Evolutionary conservation across 1,139 yeast genomes (phyloP).

Genomic region (Yamadazyma oceani): DNA sequence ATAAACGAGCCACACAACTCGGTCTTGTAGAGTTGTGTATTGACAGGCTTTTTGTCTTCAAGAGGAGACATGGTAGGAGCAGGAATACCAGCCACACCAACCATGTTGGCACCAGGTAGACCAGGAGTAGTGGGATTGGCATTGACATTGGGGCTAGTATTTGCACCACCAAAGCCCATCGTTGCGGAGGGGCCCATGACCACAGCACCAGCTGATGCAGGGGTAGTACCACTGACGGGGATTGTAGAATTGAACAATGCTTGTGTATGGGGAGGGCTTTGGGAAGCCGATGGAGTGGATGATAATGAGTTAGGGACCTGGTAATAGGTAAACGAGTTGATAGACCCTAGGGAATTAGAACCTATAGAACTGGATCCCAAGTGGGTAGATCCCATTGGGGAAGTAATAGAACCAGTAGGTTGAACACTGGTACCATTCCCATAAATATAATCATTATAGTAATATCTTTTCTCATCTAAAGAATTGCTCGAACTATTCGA

Average conservation of each 20-base stretch:
- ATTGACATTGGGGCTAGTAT: background rate
- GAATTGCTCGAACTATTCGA: constrained; percentile 9
- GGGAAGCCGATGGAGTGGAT: no score
- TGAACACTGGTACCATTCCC: no score
- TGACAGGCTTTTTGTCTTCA: constrained; percentile 34
- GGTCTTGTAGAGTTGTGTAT: constrained; percentile 81
- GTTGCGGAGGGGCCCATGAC: background rate
- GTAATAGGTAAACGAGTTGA: background rate
- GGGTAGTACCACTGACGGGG: no score
- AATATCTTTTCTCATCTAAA: background rate
- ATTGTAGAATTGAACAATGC: no score
- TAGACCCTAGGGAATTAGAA: constrained; percentile 4
- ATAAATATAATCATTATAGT: constrained; percentile 2
- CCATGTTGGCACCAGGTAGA: background rate
- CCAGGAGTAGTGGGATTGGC: background rate
- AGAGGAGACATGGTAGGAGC: background rate
- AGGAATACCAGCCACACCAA: background rate
- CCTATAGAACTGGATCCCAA: no score
- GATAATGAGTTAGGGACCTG: no score
- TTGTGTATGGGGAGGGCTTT: no score
- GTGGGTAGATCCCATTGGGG: no score
- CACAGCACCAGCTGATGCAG: background rate
- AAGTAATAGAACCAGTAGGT: no score
- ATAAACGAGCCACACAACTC: constrained; percentile 83
- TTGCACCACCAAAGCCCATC: background rate